Conservation (phyloP, 352 stramenopile species). For the Phytophthora sansomeana region DNA sequence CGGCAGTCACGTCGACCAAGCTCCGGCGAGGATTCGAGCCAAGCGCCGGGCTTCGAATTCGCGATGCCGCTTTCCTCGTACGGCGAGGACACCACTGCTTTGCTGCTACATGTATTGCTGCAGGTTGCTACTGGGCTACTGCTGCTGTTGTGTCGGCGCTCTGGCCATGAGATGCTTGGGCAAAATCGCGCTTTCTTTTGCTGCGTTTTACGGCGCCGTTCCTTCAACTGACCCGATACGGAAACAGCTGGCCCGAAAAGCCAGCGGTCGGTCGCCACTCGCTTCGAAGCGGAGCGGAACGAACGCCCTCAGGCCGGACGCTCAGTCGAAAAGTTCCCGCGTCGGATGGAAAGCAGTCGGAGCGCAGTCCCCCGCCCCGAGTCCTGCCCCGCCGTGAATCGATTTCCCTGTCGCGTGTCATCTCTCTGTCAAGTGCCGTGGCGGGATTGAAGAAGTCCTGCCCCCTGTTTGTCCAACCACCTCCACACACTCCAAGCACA, state of each 20-base stretch:
- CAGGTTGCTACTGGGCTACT: too few species aligned
- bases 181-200: slow-evolving; percentile 29
- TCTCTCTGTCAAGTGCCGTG: slow-evolving; percentile 27
- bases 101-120: too few species aligned
- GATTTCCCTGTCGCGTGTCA: slow-evolving; percentile 12
- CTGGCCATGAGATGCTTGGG: slow-evolving; percentile 22
- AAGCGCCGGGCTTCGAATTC: too few species aligned
- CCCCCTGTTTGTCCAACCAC: slow-evolving; percentile 6
- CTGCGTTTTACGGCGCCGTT: slow-evolving; percentile 26
- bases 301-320: slow-evolving; percentile 7
- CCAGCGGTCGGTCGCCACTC: slow-evolving; percentile 27
- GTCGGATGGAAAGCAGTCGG: slow-evolving; percentile 43
- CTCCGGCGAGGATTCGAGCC: too few species aligned
- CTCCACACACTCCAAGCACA: slow-evolving; percentile 3
- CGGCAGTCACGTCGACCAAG: too few species aligned
- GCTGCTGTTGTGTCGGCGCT: too few species aligned
- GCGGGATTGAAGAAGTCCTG: slow-evolving; percentile 37
- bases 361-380: slow-evolving; percentile 11
- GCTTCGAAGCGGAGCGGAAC: too few species aligned
- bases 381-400: slow-evolving; percentile 12
- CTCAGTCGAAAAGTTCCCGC: slow-evolving; percentile 45
- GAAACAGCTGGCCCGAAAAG: slow-evolving; percentile 20
- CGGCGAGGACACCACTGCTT: too few species aligned
- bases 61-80: too few species aligned
- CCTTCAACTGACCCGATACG: slow-evolving; percentile 25